Percentiles rank a stretch among this genome's conserved stretches.
Conservation (phyloP, 768 basidiomycete genomes). For the Peribolospora baueri region DNA sequence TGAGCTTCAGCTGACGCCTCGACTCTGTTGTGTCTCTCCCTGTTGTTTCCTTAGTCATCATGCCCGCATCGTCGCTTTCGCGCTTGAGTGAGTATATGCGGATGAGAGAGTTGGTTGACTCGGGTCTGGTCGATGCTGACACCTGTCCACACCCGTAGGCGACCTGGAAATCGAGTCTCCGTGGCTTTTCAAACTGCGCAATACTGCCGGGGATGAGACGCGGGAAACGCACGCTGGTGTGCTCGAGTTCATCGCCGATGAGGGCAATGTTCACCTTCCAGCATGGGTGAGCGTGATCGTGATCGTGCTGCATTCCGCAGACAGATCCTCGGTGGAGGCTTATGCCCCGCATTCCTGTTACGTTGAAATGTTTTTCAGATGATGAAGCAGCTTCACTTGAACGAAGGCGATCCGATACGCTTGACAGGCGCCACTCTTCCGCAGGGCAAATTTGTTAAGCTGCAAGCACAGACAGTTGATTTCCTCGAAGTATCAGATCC, state of each 20-base stretch:
- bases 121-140: background rate
- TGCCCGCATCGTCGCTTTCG: slow-evolving; percentile 33
- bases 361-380: slow-evolving; percentile 26
- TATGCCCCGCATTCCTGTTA: background rate
- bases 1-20: background rate
- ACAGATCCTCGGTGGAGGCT: slow-evolving; percentile 6
- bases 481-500: slow-evolving; percentile 94
- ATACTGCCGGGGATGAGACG: slow-evolving; percentile 56
- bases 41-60: slow-evolving; percentile 40
- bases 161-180: slow-evolving; percentile 68
- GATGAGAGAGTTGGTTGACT: background rate
- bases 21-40: background rate
- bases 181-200: slow-evolving; percentile 90
- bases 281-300: slow-evolving; percentile 40
- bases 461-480: slow-evolving; percentile 83
- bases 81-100: background rate
- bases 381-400: slow-evolving; percentile 86
- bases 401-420: slow-evolving; percentile 85
- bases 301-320: background rate
- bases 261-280: slow-evolving; percentile 81
- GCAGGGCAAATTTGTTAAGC: slow-evolving; percentile 86
- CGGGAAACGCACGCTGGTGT: slow-evolving; percentile 82
- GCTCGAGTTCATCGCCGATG: slow-evolving; percentile 92
- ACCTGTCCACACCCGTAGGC: slow-evolving; percentile 19
- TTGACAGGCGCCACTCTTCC: slow-evolving; percentile 66